Evolutionary conservation across 139 green algal genomes (phyloP).

Genomic region (Closterium sp.): DNA sequence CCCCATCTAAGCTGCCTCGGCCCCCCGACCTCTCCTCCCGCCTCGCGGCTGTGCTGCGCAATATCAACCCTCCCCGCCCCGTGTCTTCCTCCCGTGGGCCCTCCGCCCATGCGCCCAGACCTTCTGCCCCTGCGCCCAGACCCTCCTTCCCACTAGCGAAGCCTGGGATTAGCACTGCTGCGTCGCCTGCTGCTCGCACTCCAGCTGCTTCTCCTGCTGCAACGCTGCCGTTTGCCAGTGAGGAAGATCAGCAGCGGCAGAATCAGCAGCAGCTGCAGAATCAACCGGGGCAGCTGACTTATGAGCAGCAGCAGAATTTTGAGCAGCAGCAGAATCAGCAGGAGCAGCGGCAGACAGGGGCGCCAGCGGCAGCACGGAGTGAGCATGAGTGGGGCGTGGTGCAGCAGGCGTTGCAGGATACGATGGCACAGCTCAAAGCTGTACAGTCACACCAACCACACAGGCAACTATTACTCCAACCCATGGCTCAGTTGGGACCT

Average conservation of each 20-base stretch:
- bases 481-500: neutral
- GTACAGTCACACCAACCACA: too few species aligned
- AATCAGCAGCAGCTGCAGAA: neutral
- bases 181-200: neutral
- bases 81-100: neutral
- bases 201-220: neutral
- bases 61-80: neutral
- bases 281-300: too few species aligned
- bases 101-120: too few species aligned
- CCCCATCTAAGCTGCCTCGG: neutral
- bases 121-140: too few species aligned
- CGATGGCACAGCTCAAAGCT: too few species aligned
- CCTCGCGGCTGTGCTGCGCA: neutral
- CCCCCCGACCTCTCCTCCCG: neutral
- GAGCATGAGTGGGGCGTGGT: too few species aligned
- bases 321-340: neutral
- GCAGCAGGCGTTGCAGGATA: too few species aligned
- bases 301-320: neutral
- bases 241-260: neutral
- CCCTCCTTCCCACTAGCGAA: too few species aligned
- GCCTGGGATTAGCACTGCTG: neutral
- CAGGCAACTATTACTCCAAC: too few species aligned
- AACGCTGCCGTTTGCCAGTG: neutral
- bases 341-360: too few species aligned
- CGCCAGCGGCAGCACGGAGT: too few species aligned